phyloP scores from a whole-genome alignment of 2,329 filamentous ascomycete genomes.

The Aspergillus oerlinghausenensis region DNA sequence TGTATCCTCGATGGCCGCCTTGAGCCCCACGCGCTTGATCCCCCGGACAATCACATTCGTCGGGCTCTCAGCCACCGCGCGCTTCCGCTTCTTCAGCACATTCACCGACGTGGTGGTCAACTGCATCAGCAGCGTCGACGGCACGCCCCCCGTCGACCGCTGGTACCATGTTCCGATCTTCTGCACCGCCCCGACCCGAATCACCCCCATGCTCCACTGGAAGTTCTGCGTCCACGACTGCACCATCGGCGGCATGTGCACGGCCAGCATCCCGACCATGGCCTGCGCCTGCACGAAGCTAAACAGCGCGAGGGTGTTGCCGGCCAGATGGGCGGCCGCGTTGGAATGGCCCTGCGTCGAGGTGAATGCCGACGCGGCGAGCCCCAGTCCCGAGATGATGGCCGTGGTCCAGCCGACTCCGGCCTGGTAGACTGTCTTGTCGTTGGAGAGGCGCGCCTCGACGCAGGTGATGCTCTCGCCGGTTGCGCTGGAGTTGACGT shows the following conservation, averaged over 20 bases:
- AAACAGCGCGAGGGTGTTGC: slow-evolving; percentile 86
- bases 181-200: slow-evolving; percentile 79
- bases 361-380: slow-evolving; percentile 78
- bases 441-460: slow-evolving; percentile 81
- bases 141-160: slow-evolving; percentile 79
- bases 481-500: slow-evolving; percentile 66
- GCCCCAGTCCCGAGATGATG: slow-evolving; percentile 75
- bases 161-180: slow-evolving; percentile 91
- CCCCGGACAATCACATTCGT: slow-evolving; percentile 61
- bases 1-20: slow-evolving; percentile 74
- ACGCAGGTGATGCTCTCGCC: slow-evolving; percentile 72
- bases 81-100: slow-evolving; percentile 61
- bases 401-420: slow-evolving; percentile 88
- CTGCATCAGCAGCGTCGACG: slow-evolving; percentile 70
- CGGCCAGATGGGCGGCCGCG: slow-evolving; percentile 86
- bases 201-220: slow-evolving; percentile 96
- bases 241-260: slow-evolving; percentile 79
- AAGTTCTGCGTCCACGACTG: slow-evolving; percentile 94
- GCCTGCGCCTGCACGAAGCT: slow-evolving; percentile 92
- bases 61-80: slow-evolving; percentile 28
- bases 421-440: slow-evolving; percentile 81
- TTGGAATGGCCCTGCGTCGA: slow-evolving; percentile 88
- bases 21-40: slow-evolving; percentile 84
- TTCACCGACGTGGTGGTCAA: slow-evolving; percentile 72
- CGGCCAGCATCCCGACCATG: slow-evolving; percentile 79